Evolutionary conservation across 1,284 basidiomycete species (phyloP), one percentile per base, ranked within the genome.

Genomic region (Sanghuangporus baumii): DNA sequence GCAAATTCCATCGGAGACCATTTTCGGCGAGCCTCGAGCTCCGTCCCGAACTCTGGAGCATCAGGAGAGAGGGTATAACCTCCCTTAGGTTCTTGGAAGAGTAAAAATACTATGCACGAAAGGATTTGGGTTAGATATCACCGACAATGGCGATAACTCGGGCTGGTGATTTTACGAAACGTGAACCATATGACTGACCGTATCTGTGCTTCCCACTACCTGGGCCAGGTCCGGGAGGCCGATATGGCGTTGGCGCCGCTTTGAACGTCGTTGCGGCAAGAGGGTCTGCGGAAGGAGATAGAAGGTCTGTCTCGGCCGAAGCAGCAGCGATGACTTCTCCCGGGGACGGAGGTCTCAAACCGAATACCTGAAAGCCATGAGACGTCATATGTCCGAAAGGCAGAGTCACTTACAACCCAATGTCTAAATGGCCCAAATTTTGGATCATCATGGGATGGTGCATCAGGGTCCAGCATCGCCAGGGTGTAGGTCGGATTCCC

Each of bases 401-500:
- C 20, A 31, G 12, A 54, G 56, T n/a, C 7, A 75, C 83, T 68
- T 65, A 88, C 85, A 60, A 89, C 74, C 86, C 85, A 88, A 66
- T 89, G 87, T 62, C 86, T 77, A 74, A 84, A 88, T 57, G 84
- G 74, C 3, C 79, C 76, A 69, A 77, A 85, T 63, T 78, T 81
- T 1, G 82, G 84, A 56, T 86, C 79, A 8, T 68, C 72, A 41
- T 80, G 72, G 0, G 81, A 83, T 0, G 86, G 87, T 2, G 86
- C 87, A 68, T 89, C 87, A 0, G 86, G 86, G 69, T 88, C 86
- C n/a, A 82, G 77, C 82, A 88, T 82, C 37, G 81, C 82, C 26
- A 88, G 74, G 2, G 87, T 87, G 67, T 87, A 88, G 3, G 76
- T 69, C 55, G 80, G 80, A 1, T 69, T 70, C 11, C 16, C 62